Base-by-base conservation (phyloP, 2,329 filamentous ascomycete species). In the Claviceps citrina region DNA sequence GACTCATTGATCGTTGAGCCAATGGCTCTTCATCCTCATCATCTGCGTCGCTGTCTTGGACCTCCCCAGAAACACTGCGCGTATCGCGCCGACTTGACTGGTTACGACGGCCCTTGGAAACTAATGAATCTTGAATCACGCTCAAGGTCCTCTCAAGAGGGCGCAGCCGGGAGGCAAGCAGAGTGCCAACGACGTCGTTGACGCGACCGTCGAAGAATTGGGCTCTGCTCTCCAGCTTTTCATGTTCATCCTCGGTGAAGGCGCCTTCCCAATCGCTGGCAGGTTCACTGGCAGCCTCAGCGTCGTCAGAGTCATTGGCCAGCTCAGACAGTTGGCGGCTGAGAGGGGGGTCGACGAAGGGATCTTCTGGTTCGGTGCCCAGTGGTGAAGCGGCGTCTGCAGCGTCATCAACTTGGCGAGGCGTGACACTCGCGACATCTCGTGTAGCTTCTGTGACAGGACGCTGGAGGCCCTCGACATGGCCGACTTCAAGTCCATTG, bases 181-280 rank as follows among this genome's bases (percentile, higher is more conserved):
- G 68, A 36, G 73, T 75, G 39, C 82, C 83, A 47, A 98, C 82
- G 47, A 96, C 63, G 38, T 85, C 77, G 54, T 94, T 86, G 46
- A 98, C 84, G 53, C 84, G 86, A 35, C 76, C 80, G 53, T 96
- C 86, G 52, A 96, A 95, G 69, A 94, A 96, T 35, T 76, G 73
- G 46, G 83, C 84, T 36, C 86, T 77, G 39, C 78, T 77, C 47
- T 83, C 76, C 41, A 96, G 67, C 59, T 93, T 94, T 38, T 77
- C 74, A 43, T 93, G 84, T 52, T 93, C 84, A 26, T 81, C 78
- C 15, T 84, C 83, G 8, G 81, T 81, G 45, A 95, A 78, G 35
- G 81, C 76, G 54, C 81, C 81, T 53, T 93, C 86, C 91, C 91
- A 98, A 57, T 96, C 89, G 55, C 87, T 95, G 44, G 78, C 73